Evolutionary conservation across 2,329 filamentous ascomycete genomes (phyloP).

Genomic region (Colletotrichum sp.): DNA sequence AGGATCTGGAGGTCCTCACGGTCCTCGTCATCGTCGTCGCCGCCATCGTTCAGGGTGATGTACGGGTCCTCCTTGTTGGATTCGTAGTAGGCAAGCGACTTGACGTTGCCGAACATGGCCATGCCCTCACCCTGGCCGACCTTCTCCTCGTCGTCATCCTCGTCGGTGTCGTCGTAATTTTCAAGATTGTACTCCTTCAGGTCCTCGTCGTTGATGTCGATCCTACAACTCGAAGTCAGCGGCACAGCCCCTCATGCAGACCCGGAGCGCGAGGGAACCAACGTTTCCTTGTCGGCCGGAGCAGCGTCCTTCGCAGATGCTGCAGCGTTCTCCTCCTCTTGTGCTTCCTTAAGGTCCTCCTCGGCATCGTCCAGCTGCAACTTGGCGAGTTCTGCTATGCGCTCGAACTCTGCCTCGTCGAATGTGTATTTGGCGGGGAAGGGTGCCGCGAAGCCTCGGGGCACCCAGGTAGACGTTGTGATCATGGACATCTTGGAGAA

Average conservation of each 20-base stretch:
- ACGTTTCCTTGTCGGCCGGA: conserved; percentile 33
- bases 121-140: conserved; percentile 69
- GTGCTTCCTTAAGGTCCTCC: conserved; percentile 79
- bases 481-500: conserved; percentile 70
- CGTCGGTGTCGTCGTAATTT: conserved; percentile 86
- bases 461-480: conserved; percentile 77
- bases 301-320: conserved; percentile 25
- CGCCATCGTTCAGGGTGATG: conserved; percentile 80
- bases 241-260: background rate
- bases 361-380: conserved; percentile 90
- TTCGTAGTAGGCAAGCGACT: conserved; percentile 91
- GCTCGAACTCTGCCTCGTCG: conserved; percentile 76
- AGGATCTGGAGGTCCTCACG: conserved; percentile 93
- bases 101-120: conserved; percentile 95
- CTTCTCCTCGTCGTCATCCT: conserved; percentile 49
- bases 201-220: conserved; percentile 78
- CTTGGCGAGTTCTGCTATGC: conserved; percentile 77
- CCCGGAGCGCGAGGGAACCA: background rate
- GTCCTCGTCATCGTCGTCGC: conserved; percentile 84
- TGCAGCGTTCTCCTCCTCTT: conserved; percentile 38
- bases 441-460: conserved; percentile 76
- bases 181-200: conserved; percentile 96
- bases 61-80: conserved; percentile 96
- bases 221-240: conserved; percentile 39
- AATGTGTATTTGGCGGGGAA: conserved; percentile 79